phyloP scores from a whole-genome alignment of 805 yeast genomes.

The Hanseniaspora vineae region DNA sequence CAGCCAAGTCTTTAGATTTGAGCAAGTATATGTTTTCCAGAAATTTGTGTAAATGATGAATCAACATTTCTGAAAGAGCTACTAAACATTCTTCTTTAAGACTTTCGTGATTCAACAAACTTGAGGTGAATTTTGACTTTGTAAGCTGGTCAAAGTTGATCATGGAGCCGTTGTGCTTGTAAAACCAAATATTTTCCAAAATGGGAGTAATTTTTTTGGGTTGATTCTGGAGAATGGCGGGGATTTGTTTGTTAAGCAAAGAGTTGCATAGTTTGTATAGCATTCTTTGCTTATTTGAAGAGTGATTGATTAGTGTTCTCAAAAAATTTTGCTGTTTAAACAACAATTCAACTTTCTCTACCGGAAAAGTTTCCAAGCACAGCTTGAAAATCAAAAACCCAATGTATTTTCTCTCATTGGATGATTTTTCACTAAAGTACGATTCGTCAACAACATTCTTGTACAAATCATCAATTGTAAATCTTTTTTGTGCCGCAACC shows the following conservation, averaged over 20 bases:
- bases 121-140: constrained; percentile 52
- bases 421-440: constrained; percentile 61
- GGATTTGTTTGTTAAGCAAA: constrained; percentile 30
- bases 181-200: constrained; percentile 26
- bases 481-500: constrained; percentile 8
- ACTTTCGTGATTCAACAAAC: constrained; percentile 20
- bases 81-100: constrained; percentile 6
- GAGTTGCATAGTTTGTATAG: constrained; percentile 54
- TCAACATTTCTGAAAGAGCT: constrained; percentile 10
- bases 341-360: constrained; percentile 14
- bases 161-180: constrained; percentile 32
- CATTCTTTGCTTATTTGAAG: constrained; percentile 49
- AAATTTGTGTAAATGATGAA: constrained; percentile 10
- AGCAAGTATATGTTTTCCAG: constrained; percentile 7
- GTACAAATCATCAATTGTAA: constrained; percentile 61
- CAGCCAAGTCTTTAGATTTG: background rate
- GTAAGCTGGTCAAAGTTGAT: constrained; percentile 67
- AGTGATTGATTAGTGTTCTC: constrained; percentile 66
- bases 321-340: constrained; percentile 49
- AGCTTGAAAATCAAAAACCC: constrained; percentile 64
- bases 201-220: constrained; percentile 24
- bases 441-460: constrained; percentile 65
- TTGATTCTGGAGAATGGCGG: constrained; percentile 26
- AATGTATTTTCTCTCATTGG: constrained; percentile 76
- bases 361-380: constrained; percentile 25